These are phyloP conservation scores for Sugiyamaella qingdaonensis DNA, from an alignment of 805 yeast genomes.

Conservation along the genomic window DNA sequence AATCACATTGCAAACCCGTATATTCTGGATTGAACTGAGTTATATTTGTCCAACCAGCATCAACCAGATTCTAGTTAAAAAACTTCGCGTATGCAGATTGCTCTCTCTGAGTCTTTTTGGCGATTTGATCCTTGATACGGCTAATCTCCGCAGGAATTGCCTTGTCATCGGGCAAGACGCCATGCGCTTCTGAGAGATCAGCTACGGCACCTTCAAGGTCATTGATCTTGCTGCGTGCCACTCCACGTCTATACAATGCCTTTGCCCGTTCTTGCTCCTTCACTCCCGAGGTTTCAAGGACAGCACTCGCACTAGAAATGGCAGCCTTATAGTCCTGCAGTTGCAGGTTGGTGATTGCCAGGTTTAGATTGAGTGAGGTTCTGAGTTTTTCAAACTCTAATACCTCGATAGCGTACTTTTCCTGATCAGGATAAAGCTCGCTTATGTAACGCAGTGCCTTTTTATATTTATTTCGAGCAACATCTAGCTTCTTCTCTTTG, in stretches of 20 bases:
- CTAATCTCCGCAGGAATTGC: slow-evolving; percentile 63
- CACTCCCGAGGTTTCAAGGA: slow-evolving; percentile 53
- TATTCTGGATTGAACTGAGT: too few species aligned
- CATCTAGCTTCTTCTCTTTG: slow-evolving; percentile 55
- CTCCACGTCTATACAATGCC: slow-evolving; percentile 82
- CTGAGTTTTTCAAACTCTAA: slow-evolving; percentile 54
- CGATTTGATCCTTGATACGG: slow-evolving; percentile 51
- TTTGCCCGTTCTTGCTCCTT: slow-evolving; percentile 72
- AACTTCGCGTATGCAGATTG: slow-evolving; percentile 40
- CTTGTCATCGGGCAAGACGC: slow-evolving; percentile 63
- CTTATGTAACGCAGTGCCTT: slow-evolving; percentile 68
- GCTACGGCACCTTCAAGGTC: slow-evolving; percentile 67
- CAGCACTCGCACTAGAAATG: slow-evolving; percentile 59
- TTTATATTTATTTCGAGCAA: slow-evolving; percentile 62
- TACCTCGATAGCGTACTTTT: slow-evolving; percentile 36
- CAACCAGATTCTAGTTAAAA: slow-evolving; percentile 25
- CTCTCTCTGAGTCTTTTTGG: slow-evolving; percentile 47
- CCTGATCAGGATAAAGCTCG: slow-evolving; percentile 58
- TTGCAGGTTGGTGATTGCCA: slow-evolving; percentile 71
- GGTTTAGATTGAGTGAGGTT: slow-evolving; percentile 63
- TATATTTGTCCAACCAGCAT: too few species aligned
- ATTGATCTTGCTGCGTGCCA: slow-evolving; percentile 59
- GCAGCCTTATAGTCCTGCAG: slow-evolving; percentile 51
- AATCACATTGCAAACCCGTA: too few species aligned
- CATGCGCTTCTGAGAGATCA: slow-evolving; percentile 62